A percentile compares a stretch with the other conserved stretches of the same genome.
These are phyloP conservation scores for Phaeosphaeria sp. DNA, from an alignment of 2,329 filamentous ascomycete species.

Conservation along the genomic window DNA sequence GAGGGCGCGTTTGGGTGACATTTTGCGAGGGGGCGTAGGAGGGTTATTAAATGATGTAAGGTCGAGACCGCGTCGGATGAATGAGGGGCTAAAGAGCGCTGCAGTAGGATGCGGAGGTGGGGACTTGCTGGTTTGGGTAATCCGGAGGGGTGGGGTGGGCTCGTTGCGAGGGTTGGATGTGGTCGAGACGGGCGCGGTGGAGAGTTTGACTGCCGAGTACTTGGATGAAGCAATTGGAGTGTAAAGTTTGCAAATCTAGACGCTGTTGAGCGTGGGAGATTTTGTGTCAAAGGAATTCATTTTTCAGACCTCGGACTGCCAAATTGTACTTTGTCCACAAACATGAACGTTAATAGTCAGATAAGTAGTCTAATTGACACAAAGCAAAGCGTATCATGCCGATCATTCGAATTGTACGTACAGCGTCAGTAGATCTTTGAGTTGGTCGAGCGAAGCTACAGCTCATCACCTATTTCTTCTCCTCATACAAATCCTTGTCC, in stretches of 20 bases:
- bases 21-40: conserved; percentile 12
- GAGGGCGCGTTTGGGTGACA: conserved; percentile 40
- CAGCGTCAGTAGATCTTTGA: neutral
- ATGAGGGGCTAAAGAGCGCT: conserved; percentile 21
- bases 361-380: neutral
- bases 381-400: neutral
- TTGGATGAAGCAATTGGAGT: neutral
- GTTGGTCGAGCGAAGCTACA: neutral
- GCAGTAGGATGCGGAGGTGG: conserved; percentile 24
- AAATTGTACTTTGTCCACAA: neutral
- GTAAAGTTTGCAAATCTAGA: neutral
- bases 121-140: conserved; percentile 33
- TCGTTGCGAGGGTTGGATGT: neutral
- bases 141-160: conserved; percentile 24
- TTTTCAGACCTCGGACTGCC: neutral
- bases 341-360: neutral
- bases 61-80: conserved; percentile 17
- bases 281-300: neutral
- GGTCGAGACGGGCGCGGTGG: conserved; percentile 12
- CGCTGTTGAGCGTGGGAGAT: neutral
- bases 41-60: conserved; percentile 30
- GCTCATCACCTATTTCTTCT: conserved; percentile 17
- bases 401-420: neutral
- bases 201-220: neutral
- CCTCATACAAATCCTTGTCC: conserved; percentile 77